Conservation (phyloP, 2,329 filamentous ascomycete genomes). For the Aspergillus piperis region DNA sequence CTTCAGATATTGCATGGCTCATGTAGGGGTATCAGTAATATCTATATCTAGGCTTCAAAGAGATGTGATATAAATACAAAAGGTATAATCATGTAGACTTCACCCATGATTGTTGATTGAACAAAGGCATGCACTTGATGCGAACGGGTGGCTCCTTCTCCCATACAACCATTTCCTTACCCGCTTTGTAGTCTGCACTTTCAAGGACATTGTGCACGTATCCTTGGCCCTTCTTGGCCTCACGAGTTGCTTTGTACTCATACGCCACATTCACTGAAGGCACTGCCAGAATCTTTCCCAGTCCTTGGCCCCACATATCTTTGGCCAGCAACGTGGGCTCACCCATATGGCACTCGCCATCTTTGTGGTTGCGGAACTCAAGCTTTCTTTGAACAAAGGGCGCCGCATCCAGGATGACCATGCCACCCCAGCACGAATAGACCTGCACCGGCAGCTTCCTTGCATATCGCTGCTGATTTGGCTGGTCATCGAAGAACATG, state of each 20-base stretch:
- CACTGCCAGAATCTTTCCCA: neutral
- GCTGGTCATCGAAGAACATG: slow-evolving; percentile 1
- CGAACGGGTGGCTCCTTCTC: neutral
- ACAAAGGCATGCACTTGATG: slow-evolving; percentile 3
- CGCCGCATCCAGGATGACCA: neutral
- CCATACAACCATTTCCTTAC: neutral
- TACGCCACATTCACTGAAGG: neutral
- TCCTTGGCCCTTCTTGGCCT: neutral
- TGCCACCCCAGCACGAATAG: slow-evolving; percentile 1
- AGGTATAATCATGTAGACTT: neutral
- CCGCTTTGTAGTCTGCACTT: neutral
- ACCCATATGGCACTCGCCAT: slow-evolving; percentile 1
- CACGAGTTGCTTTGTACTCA: neutral
- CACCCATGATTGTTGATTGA: slow-evolving; percentile 3
- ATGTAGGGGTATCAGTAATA: too few relatives aligned
- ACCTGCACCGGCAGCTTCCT: neutral
- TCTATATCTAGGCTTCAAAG: too few relatives aligned
- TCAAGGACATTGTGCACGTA: neutral
- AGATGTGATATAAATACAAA: too few relatives aligned
- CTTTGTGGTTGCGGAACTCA: neutral
- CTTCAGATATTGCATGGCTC: too few relatives aligned
- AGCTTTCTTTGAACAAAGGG: neutral
- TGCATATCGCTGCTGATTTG: neutral
- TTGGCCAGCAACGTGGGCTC: neutral
- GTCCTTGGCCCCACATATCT: neutral